Evolutionary conservation across 371 early-diverging fungal genomes (phyloP).

Genomic region (Lichtheimia ramosa): DNA sequence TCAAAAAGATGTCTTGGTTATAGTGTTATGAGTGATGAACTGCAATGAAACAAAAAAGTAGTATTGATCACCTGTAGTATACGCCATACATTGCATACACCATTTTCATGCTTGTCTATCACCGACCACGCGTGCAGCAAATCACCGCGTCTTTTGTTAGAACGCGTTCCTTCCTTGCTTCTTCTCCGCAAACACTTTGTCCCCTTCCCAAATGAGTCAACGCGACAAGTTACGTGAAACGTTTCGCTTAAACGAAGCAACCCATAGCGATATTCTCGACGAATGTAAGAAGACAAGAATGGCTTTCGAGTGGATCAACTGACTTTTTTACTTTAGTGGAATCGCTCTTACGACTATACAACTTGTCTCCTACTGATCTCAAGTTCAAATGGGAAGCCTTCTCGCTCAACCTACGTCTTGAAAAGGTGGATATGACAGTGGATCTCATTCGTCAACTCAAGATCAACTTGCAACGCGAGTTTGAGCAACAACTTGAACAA

Average conservation of each 20-base stretch:
- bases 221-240: neutral
- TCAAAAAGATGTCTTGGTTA: too few species aligned
- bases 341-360: conserved; percentile 37
- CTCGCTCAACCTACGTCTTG: conserved; percentile 19
- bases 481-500: conserved; percentile 28
- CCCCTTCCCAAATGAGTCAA: neutral
- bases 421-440: conserved; percentile 22
- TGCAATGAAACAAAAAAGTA: too few species aligned
- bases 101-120: too few species aligned
- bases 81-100: too few species aligned
- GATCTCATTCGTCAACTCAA: conserved; percentile 29
- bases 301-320: neutral
- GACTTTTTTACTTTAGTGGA: conserved; percentile 10
- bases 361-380: conserved; percentile 32
- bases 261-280: neutral
- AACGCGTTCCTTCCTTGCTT: too few species aligned
- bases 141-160: too few species aligned
- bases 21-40: too few species aligned
- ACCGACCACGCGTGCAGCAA: too few species aligned
- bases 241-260: neutral
- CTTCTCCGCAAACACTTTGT: too few species aligned
- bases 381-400: conserved; percentile 53
- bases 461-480: conserved; percentile 30
- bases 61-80: too few species aligned
- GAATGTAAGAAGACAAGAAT: neutral